These are phyloP conservation scores for Centrapalus pauciflorus DNA, from an alignment of 129 eudicot genomes.

Conservation along the genomic window DNA sequence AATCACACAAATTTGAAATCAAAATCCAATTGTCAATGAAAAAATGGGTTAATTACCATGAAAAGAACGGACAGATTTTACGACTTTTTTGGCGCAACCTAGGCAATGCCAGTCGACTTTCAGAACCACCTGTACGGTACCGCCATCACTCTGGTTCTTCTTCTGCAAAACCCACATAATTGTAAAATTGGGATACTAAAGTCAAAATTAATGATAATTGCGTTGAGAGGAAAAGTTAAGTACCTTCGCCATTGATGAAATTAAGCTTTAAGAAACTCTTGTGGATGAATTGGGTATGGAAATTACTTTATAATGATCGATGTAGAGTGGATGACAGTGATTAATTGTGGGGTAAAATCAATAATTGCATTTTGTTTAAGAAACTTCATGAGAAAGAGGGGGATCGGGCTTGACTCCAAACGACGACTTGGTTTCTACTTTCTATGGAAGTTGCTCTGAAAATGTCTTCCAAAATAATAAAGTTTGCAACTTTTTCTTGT, in stretches of 20 bases:
- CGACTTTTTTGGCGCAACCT: constrained; percentile 32
- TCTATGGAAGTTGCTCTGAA: constrained; percentile 18
- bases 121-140: constrained; percentile 13
- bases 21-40: neutral
- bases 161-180: neutral
- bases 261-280: neutral
- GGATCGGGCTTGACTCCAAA: neutral
- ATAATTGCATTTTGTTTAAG: neutral
- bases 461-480: constrained; percentile 1
- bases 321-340: neutral
- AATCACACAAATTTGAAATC: neutral
- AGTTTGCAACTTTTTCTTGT: constrained; percentile 1
- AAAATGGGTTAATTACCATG: constrained; percentile 20
- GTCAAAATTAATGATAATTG: neutral
- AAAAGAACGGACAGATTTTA: constrained; percentile 16
- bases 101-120: constrained; percentile 40
- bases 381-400: constrained; percentile 1
- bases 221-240: neutral
- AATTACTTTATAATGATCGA: neutral
- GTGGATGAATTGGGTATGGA: no score
- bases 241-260: constrained; percentile 5
- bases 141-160: constrained; percentile 1
- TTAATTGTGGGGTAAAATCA: constrained; percentile 1
- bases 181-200: neutral
- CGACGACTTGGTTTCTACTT: constrained; percentile 12